Evolutionary conservation across 1,284 basidiomycete genomes (phyloP).

Genomic region (Mycena citricolor): DNA sequence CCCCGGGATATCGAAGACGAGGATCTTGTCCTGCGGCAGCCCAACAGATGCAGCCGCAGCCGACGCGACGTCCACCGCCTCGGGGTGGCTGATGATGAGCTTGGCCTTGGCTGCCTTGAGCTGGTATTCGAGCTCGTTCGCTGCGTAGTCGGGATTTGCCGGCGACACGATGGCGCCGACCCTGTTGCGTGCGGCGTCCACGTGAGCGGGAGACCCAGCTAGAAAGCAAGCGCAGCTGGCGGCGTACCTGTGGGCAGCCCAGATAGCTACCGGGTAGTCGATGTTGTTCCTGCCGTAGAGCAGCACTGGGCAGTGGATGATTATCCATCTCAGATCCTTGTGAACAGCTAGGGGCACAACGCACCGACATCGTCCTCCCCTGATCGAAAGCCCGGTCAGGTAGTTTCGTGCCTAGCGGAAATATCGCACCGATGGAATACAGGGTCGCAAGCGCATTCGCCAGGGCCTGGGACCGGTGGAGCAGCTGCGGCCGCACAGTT

Average conservation of each 20-base stretch:
- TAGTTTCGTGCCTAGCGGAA: neutral
- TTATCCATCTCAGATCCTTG: neutral
- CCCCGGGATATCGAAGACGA: conserved; percentile 46
- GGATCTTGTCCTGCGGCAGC: conserved; percentile 50
- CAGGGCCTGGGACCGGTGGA: conserved; percentile 52
- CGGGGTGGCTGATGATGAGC: conserved; percentile 61
- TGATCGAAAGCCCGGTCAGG: conserved; percentile 22
- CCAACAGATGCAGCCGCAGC: conserved; percentile 54
- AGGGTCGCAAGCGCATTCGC: conserved; percentile 52
- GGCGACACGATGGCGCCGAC: conserved; percentile 65
- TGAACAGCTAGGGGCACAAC: conserved; percentile 25
- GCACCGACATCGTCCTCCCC: conserved; percentile 56
- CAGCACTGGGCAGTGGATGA: conserved; percentile 43
- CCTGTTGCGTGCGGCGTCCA: conserved; percentile 24
- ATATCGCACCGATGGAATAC: conserved; percentile 44
- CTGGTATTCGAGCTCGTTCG: conserved; percentile 66
- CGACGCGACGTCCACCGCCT: conserved; percentile 48
- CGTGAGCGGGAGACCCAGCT: neutral
- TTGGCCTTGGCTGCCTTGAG: conserved; percentile 53
- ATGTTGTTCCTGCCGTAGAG: conserved; percentile 70
- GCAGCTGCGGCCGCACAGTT: conserved; percentile 39
- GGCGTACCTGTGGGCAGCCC: conserved; percentile 57
- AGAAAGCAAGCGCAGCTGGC: no score
- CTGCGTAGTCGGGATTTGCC: conserved; percentile 69
- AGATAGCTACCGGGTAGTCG: conserved; percentile 69